Conservation (phyloP, 192 early-diverging fungal species). For the Linnemannia hyalina region DNA sequence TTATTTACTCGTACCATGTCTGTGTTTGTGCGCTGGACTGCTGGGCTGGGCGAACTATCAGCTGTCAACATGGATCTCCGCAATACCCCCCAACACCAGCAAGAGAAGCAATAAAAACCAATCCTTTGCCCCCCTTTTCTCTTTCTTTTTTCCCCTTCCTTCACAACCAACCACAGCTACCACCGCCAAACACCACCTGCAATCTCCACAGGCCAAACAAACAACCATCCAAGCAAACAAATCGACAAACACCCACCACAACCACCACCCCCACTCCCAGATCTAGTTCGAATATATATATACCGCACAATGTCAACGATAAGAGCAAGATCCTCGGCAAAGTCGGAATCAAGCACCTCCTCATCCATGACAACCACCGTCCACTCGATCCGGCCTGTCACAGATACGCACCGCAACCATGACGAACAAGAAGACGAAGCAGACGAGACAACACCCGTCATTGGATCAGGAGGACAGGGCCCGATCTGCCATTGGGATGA, state of each 20-base stretch:
- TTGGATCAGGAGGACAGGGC: constrained; percentile 12
- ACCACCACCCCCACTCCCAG: background rate
- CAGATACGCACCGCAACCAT: background rate
- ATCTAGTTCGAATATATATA: background rate
- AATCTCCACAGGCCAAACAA: background rate
- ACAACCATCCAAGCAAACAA: background rate
- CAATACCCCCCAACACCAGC: background rate
- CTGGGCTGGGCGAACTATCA: background rate
- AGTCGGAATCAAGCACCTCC: background rate
- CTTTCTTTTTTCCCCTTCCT: background rate
- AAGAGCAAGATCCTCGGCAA: constrained; percentile 20
- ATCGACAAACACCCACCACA: background rate
- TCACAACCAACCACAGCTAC: background rate
- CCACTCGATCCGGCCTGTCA: constrained; percentile 11
- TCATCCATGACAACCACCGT: constrained; percentile 14
- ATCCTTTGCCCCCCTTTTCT: background rate
- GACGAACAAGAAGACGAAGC: background rate
- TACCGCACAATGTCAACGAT: background rate
- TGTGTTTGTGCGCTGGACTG: background rate
- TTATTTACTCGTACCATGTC: background rate
- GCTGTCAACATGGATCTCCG: background rate
- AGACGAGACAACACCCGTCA: background rate
- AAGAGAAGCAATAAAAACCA: background rate
- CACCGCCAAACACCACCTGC: background rate
- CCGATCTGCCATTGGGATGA: constrained; percentile 58